Evolutionary conservation across 208 protist species (phyloP).

Genomic region (Leishmania amazonensis): DNA sequence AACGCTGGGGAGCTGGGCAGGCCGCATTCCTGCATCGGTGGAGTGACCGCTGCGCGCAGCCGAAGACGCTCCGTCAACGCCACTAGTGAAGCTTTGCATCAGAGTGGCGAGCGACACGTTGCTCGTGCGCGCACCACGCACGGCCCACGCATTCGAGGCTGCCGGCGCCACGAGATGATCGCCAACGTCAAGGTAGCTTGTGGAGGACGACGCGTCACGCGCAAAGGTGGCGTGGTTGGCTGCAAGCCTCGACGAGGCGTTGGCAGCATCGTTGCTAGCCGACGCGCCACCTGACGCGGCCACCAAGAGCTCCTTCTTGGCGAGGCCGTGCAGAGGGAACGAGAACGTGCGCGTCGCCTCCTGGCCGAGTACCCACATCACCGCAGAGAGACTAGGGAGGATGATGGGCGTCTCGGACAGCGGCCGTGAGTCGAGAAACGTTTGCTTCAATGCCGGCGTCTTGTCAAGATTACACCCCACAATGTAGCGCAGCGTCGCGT

Average conservation of each 20-base stretch:
- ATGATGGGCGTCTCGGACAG: slow-evolving; percentile 38
- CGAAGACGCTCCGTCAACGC: not conserved
- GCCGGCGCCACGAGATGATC: slow-evolving; percentile 45
- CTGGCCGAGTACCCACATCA: slow-evolving; percentile 73
- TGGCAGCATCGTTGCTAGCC: not conserved
- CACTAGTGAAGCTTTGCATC: slow-evolving; percentile 2
- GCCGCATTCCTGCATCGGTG: slow-evolving; percentile 6
- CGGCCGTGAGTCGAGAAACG: slow-evolving; percentile 72
- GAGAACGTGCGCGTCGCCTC: slow-evolving; percentile 37
- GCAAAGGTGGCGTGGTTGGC: not conserved
- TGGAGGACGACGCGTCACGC: not conserved
- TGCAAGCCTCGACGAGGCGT: not conserved
- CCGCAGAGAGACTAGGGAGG: slow-evolving; percentile 69
- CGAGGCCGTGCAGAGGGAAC: slow-evolving; percentile 55
- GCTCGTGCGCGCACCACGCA: slow-evolving; percentile 34
- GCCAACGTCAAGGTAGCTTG: slow-evolving; percentile 51
- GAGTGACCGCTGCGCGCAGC: not conserved
- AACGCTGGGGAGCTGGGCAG: slow-evolving; percentile 20
- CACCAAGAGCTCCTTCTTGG: slow-evolving; percentile 42
- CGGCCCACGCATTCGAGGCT: slow-evolving; percentile 43
- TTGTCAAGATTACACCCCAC: slow-evolving; percentile 73
- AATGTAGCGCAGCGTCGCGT: slow-evolving; percentile 76
- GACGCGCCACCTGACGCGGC: slow-evolving; percentile 24
- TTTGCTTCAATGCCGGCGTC: slow-evolving; percentile 37
- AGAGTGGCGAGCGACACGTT: slow-evolving; percentile 18